Percentiles rank a stretch among this genome's conserved stretches.
Conservation (phyloP, 371 early-diverging fungal species). For the Apophysomyces ossiformis region DNA sequence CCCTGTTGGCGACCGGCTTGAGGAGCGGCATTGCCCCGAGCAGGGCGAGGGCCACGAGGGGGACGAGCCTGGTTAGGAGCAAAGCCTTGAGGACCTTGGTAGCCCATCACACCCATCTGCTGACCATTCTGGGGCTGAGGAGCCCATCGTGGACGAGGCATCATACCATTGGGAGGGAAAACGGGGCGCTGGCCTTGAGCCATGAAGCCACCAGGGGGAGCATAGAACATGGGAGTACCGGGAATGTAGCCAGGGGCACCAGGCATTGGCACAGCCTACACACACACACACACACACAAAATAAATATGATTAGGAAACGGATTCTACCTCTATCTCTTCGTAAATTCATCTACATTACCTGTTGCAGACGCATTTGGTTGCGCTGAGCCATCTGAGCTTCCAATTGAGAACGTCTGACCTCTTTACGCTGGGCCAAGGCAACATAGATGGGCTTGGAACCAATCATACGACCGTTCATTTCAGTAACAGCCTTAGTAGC, state of each 20-base stretch:
- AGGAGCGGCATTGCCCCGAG: conserved; percentile 27
- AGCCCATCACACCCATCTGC: conserved; percentile 29
- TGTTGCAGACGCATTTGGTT: conserved; percentile 58
- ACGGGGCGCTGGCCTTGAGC: conserved; percentile 66
- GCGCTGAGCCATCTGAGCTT: conserved; percentile 83
- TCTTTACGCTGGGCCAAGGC: conserved; percentile 93
- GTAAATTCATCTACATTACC: conserved; percentile 17
- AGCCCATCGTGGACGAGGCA: conserved; percentile 69
- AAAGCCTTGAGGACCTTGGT: conserved; percentile 36
- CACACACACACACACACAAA: neutral
- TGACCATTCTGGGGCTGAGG: conserved; percentile 51
- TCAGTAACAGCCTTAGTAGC: conserved; percentile 79
- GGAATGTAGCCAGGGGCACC: conserved; percentile 43
- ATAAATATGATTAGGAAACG: no score
- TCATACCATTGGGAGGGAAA: conserved; percentile 48
- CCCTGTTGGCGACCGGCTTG: conserved; percentile 49
- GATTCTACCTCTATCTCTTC: neutral
- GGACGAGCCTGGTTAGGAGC: conserved; percentile 33
- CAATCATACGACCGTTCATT: conserved; percentile 82
- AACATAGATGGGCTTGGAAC: conserved; percentile 89
- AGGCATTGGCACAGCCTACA: conserved; percentile 34
- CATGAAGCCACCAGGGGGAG: conserved; percentile 64
- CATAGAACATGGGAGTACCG: conserved; percentile 51
- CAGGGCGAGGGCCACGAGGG: conserved; percentile 36
- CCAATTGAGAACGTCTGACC: conserved; percentile 77